Base-by-base conservation (phyloP, 139 green algal species). In the Nannochloris sp. region DNA sequence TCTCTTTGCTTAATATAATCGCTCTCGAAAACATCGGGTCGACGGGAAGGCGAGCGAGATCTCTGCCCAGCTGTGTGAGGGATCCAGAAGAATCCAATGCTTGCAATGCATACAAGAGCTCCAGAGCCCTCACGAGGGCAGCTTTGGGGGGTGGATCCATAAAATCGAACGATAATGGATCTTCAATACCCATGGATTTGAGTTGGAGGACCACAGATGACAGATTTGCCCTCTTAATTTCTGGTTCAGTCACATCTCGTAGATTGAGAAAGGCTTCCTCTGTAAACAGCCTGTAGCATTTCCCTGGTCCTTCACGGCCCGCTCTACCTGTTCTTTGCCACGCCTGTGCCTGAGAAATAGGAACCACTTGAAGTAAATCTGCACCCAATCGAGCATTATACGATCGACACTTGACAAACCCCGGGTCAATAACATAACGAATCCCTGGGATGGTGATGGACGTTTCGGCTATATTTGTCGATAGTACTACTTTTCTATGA, bases 391-490 rank as follows among this genome's bases (percentile, higher is more conserved):
- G 71, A 0, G 86, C 75, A 56, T 73, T 90, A 85, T 90, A 95
- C 44, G 65, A 69, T 12, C 89, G 75, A 2, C 80, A 57, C 76
- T 97, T 97, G 36, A 95, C 88, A 53, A 94, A 70, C 7, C 82
- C 82, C 1, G 78, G 78, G 72, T 95, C 88, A 5, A 95, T 61
- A 4, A 94, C 86, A 69, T 86, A 94, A 14, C 80, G 69, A 54
- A 95, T 85, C 1, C 90, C 90, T 0, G 76, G 56, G 14, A 97
- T 90, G 40, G 90, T 96, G 63, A 97, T 78, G 56, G 85, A 93
- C 2, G 90, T 97, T 64, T 97, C 90, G 1, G 90, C 89, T 44
- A 97, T 95, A 78, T 97, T 97, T 25, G 90, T 97, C 11, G 84
- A 82, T 24, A 97, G 66, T 46, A 97, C 86, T 31, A 85, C 76